These are phyloP conservation scores for Pelargonium australe DNA, from an alignment of 441 rosid genomes.

Conservation along the genomic window DNA sequence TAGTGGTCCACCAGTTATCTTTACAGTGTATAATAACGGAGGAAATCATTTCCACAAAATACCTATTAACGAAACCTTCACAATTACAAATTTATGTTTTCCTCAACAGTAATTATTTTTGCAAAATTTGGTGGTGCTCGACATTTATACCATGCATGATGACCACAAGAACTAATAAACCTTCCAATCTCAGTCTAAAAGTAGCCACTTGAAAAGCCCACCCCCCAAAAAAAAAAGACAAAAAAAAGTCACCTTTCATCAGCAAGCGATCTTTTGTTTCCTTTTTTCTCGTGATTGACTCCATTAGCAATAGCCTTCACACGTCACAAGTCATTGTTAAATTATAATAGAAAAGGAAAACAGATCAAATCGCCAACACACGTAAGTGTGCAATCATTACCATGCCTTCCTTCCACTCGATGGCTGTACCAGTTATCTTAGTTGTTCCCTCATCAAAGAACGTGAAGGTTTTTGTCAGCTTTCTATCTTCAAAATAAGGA, in stretches of 20 bases:
- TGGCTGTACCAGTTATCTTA: conserved; percentile 68
- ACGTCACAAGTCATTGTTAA: conserved; percentile 22
- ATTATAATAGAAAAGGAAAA: conserved; percentile 11
- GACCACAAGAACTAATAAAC: background rate
- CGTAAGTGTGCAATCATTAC: conserved; percentile 28
- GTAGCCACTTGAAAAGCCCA: background rate
- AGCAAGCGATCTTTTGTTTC: conserved; percentile 64
- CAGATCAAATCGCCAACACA: conserved; percentile 3
- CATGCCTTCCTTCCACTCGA: conserved; percentile 93
- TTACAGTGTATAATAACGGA: no score
- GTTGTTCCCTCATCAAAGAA: conserved; percentile 83
- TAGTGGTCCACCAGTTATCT: no score
- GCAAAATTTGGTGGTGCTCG: background rate
- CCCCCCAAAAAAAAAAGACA: background rate
- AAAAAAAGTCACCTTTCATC: conserved; percentile 56
- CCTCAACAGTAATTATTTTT: no score
- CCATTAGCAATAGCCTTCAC: conserved; percentile 82
- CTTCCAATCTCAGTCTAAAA: background rate
- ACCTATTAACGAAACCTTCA: no score
- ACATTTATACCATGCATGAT: background rate
- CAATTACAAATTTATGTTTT: no score
- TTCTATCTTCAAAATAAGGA: conserved; percentile 78
- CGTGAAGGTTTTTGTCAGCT: conserved; percentile 73
- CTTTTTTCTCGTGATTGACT: conserved; percentile 72
- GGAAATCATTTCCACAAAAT: no score